Percentiles rank a stretch among this genome's conserved stretches.
Evolutionary conservation across 139 green algal species (phyloP).

Genomic region (Dunaliella sp.): DNA sequence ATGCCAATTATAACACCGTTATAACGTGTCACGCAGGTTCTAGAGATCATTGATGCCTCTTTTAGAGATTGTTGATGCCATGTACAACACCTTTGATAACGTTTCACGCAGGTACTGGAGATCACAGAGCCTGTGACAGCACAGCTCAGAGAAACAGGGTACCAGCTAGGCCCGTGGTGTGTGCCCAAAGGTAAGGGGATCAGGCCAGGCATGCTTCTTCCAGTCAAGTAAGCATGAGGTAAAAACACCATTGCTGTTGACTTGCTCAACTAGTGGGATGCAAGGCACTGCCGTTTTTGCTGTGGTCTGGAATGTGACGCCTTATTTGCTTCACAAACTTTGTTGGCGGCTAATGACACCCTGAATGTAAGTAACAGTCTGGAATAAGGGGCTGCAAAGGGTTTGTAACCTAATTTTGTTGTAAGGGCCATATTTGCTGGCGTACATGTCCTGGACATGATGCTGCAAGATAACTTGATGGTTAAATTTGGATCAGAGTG

Average conservation of each 20-base stretch:
- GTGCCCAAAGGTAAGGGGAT: constrained; percentile 43
- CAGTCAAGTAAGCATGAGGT: background rate
- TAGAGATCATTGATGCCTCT: background rate
- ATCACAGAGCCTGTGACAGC: constrained; percentile 31
- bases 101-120: constrained; percentile 41
- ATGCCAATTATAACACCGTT: background rate
- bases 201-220: background rate
- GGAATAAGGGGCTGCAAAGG: no score
- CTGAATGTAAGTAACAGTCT: no score
- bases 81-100: background rate
- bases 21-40: background rate
- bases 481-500: no score
- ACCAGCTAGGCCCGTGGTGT: constrained; percentile 31
- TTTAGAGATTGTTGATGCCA: background rate
- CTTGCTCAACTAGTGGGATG: background rate
- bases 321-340: background rate
- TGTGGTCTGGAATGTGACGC: background rate
- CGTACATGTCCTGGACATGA: no score
- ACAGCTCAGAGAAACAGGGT: constrained; percentile 18
- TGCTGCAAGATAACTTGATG: no score
- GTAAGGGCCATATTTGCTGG: no score
- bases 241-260: background rate
- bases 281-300: background rate
- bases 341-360: background rate
- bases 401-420: no score